Percentiles rank a stretch among this genome's conserved stretches.
phyloP scores from a whole-genome alignment of 345 rosid genomes.

The Pistacia atlantica region DNA sequence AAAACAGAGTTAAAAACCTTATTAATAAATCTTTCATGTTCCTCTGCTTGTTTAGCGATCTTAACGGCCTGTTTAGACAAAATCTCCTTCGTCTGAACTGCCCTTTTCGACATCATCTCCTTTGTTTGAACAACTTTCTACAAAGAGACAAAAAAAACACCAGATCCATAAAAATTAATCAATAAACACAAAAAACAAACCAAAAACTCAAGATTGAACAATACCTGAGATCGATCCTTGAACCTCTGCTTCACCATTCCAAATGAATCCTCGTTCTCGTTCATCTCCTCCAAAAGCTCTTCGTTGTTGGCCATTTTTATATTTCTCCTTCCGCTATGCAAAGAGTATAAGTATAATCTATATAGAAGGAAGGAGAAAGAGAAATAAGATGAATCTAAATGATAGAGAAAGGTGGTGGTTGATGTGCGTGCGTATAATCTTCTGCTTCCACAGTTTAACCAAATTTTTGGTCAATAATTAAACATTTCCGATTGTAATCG shows the following conservation, averaged over 20 bases:
- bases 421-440: too few species aligned
- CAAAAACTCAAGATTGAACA: background rate
- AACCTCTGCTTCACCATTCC: conserved; percentile 44
- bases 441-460: too few species aligned
- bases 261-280: conserved; percentile 34
- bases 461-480: too few species aligned
- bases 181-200: background rate
- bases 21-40: conserved; percentile 81
- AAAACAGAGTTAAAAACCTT: conserved; percentile 41
- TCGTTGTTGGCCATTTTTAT: conserved; percentile 49
- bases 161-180: conserved; percentile 18
- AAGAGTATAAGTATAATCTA: too few species aligned
- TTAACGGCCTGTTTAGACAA: conserved; percentile 86
- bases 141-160: conserved; percentile 13
- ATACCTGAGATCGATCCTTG: conserved; percentile 72
- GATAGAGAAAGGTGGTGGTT: background rate
- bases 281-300: conserved; percentile 44
- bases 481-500: too few species aligned
- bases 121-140: conserved; percentile 75
- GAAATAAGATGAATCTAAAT: background rate
- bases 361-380: background rate
- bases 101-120: conserved; percentile 81
- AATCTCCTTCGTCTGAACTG: conserved; percentile 77
- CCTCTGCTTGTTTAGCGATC: conserved; percentile 95
- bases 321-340: background rate